A percentile compares a stretch with the other conserved stretches of the same genome.
These are phyloP conservation scores for Lactarius pseudohatsudake DNA, from an alignment of 768 basidiomycete species.

Conservation along the genomic window DNA sequence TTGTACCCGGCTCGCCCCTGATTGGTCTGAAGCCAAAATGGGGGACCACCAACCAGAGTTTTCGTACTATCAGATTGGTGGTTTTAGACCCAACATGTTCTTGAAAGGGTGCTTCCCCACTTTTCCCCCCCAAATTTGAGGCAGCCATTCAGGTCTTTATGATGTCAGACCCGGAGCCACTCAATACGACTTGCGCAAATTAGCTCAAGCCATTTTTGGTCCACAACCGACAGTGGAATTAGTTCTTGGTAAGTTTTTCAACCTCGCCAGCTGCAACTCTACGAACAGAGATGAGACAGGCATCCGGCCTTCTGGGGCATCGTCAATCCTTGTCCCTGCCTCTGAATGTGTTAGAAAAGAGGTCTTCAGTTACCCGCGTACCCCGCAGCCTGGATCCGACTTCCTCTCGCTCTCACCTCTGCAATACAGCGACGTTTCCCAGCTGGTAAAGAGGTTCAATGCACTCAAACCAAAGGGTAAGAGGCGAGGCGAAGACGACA, in stretches of 20 bases:
- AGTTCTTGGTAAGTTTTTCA: conserved; percentile 22
- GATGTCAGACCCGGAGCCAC: conserved; percentile 8
- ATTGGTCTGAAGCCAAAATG: conserved; percentile 5
- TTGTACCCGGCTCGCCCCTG: background rate
- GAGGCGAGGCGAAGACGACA: conserved; percentile 21
- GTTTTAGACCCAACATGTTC: conserved; percentile 22
- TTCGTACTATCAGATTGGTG: conserved; percentile 29
- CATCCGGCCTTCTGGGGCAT: conserved; percentile 27
- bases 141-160: conserved; percentile 2
- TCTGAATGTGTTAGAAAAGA: conserved; percentile 13
- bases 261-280: background rate
- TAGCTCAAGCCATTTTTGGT: conserved; percentile 19
- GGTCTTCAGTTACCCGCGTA: conserved; percentile 4
- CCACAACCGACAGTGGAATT: conserved; percentile 12
- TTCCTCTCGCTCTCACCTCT: conserved; percentile 30
- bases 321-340: conserved; percentile 21
- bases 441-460: conserved; percentile 22
- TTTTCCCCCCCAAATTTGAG: conserved; percentile 4
- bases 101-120: conserved; percentile 20
- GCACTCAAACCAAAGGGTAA: conserved; percentile 21
- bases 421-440: conserved; percentile 9
- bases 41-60: conserved; percentile 9
- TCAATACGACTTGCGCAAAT: conserved; percentile 16
- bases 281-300: conserved; percentile 11
- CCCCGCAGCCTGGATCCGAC: conserved; percentile 11